Conservation (phyloP, 2,329 filamentous ascomycete species). For the Pseudogymnoascus sp. region DNA sequence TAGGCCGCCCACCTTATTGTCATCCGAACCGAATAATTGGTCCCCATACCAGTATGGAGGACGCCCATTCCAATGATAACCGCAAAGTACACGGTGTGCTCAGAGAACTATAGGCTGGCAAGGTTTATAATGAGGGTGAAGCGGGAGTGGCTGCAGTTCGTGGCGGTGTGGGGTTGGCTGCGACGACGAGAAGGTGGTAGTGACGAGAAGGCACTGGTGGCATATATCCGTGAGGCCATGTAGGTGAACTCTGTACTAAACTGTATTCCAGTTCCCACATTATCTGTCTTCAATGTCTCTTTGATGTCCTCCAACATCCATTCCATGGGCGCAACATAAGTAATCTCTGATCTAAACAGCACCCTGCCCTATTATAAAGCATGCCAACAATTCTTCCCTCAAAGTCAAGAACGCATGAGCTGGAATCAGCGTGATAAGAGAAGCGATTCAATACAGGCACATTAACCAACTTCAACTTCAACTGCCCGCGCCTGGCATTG, state of each 20-base stretch:
- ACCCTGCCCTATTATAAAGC: not conserved
- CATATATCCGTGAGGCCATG: not conserved
- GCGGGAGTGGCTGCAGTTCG: not conserved
- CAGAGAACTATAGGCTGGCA: not conserved
- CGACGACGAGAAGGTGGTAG: not conserved
- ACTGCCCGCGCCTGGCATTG: not conserved
- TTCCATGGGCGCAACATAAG: not conserved
- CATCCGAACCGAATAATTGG: no score
- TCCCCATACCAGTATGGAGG: not conserved
- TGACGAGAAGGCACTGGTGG: not conserved
- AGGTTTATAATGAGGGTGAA: not conserved
- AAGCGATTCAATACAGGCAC: no score
- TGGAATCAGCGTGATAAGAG: no score
- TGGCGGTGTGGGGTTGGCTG: not conserved
- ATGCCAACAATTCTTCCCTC: no score
- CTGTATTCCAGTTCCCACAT: no score
- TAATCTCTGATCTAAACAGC: not conserved
- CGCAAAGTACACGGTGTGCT: not conserved
- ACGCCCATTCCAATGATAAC: not conserved
- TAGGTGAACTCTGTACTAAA: not conserved
- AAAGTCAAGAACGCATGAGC: no score
- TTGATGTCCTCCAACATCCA: not conserved
- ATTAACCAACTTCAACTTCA: not conserved
- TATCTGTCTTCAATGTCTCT: not conserved
- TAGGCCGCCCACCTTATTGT: no score